Evolutionary conservation across 148 eudicot genomes (phyloP).

Genomic region (Cornus kousa): DNA sequence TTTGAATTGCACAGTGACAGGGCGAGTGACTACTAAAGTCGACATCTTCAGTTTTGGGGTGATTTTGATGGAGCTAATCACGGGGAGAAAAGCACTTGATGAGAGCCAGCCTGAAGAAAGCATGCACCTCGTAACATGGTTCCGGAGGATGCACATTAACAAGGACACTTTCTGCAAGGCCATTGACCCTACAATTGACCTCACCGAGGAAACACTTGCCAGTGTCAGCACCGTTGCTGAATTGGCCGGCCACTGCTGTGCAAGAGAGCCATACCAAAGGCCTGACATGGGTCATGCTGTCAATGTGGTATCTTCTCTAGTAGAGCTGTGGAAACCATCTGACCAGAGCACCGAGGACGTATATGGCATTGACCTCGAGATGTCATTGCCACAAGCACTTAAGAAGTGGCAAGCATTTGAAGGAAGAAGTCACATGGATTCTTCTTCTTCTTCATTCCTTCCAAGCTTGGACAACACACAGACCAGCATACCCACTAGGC

Average conservation of each 20-base stretch:
- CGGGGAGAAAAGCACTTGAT: conserved; percentile 85
- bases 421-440: conserved; percentile 61
- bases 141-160: conserved; percentile 83
- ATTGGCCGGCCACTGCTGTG: conserved; percentile 94
- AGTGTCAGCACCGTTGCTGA: conserved; percentile 87
- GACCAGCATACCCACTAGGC: conserved; percentile 81
- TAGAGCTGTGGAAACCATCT: conserved; percentile 82
- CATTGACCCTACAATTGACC: conserved; percentile 73
- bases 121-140: conserved; percentile 96
- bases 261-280: conserved; percentile 89
- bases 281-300: conserved; percentile 98
- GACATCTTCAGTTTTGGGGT: conserved; percentile 92
- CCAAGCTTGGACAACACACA: conserved; percentile 75
- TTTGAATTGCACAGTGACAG: conserved; percentile 56
- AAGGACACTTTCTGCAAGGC: conserved; percentile 86
- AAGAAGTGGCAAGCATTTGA: conserved; percentile 92
- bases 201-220: conserved; percentile 66
- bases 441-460: conserved; percentile 56
- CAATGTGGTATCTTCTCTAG: conserved; percentile 82
- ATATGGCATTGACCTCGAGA: conserved; percentile 85
- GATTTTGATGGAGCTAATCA: conserved; percentile 83
- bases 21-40: conserved; percentile 89
- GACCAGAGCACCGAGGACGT: conserved; percentile 59
- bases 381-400: conserved; percentile 91
- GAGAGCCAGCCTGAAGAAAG: conserved; percentile 95